Conservation (phyloP, 805 yeast genomes). For the Saccharomyces jurei region DNA sequence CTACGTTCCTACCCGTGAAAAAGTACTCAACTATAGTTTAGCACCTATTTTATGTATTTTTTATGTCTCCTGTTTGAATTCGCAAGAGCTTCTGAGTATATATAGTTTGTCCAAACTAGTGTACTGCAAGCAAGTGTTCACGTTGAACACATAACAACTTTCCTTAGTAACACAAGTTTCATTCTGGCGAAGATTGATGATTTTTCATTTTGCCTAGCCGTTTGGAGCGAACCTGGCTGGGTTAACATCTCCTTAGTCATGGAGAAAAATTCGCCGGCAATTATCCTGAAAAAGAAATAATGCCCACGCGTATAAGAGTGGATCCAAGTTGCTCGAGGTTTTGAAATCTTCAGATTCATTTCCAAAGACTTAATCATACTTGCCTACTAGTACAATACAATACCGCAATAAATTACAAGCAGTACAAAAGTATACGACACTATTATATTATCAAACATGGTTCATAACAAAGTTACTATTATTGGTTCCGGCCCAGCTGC, state of each 20-base stretch:
- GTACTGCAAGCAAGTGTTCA: background rate
- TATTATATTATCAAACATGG: slow-evolving; percentile 43
- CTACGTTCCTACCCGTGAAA: background rate
- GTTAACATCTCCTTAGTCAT: background rate
- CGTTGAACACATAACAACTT: background rate
- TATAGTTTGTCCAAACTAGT: background rate
- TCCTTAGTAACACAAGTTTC: background rate
- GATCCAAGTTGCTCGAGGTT: background rate
- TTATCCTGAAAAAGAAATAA: background rate
- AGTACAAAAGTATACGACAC: background rate
- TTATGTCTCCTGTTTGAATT: background rate
- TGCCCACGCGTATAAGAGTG: background rate
- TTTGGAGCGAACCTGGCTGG: background rate
- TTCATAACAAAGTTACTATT: slow-evolving; percentile 76
- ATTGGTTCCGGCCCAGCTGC: slow-evolving; percentile 99
- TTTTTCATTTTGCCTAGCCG: background rate
- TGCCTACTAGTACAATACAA: background rate
- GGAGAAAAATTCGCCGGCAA: background rate
- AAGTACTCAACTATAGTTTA: background rate
- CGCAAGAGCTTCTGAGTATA: background rate
- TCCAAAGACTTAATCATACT: background rate
- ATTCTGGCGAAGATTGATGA: background rate
- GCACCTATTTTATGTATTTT: background rate
- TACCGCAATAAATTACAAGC: background rate
- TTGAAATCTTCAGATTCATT: background rate